Base-by-base conservation (phyloP, 2,329 filamentous ascomycete genomes). In the Diaporthe sp. region DNA sequence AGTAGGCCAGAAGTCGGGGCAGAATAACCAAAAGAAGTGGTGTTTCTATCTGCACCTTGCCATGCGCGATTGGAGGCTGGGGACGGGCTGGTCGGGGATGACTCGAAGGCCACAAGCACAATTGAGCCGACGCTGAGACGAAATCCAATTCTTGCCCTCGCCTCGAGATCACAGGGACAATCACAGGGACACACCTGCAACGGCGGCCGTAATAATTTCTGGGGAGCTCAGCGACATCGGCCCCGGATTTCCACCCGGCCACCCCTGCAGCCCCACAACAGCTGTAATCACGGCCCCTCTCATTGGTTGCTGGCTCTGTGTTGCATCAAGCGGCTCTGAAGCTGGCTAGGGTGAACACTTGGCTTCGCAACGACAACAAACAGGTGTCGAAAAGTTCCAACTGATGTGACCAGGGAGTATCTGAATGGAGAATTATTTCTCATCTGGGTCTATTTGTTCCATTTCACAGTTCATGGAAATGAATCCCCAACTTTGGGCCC, bases 151-250 rank as follows among this genome's bases (percentile, higher is more conserved):
- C 68, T 75, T 68, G 65, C 69, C 51, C 49, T 55, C 75, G 67
- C 75, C 72, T 78, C 69, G 72, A 80, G 74, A 79, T 81, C 80
- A 81, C 79, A 81, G 79, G 79, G 79, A 80, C 76, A 78, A 76
- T 79, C 79, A 80, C 79, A 81, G 78, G 79, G 78, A 81, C 79
- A 80, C 53, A 70, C 46, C 69, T 73, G 39, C 71, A 70, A 67
- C 34, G 9, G 44, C 13, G 58, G 58, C 39, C 19, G 28, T 42
- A 42, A 71, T 31, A 74, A 70, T 74, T 53, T 71, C 57, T 59
- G 28, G 44, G 59, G 31, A 34, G 39, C 62, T 70, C 69, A 73
- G 75, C 75, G 75, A 77, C 70, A 75, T 77, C 75, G 75, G 75
- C 73, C 55, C 73, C 73, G 73, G 72, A 58, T 34, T 62, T 42